phyloP scores from a whole-genome alignment of 306 rosid species.

The Purshia tridentata region DNA sequence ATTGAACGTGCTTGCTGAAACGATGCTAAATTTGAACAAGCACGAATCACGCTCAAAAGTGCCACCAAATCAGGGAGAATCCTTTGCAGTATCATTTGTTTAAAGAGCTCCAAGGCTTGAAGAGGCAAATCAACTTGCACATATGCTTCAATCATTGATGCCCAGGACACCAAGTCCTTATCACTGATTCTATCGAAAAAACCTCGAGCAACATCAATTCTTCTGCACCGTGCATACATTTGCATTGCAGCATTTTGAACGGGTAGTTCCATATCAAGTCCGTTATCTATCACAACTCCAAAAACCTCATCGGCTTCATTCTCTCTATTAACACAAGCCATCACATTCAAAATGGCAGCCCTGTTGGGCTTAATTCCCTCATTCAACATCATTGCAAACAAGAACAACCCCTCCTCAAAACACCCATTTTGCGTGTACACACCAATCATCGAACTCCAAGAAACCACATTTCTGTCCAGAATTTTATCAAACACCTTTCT shows the following conservation, averaged over 20 bases:
- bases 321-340: slow-evolving; percentile 37
- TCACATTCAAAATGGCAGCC: slow-evolving; percentile 36
- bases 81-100: slow-evolving; percentile 23
- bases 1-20: slow-evolving; percentile 36
- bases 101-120: slow-evolving; percentile 38
- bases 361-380: slow-evolving; percentile 30
- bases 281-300: slow-evolving; percentile 14
- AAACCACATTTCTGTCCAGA: slow-evolving; percentile 32
- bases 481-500: slow-evolving; percentile 35
- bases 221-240: slow-evolving; percentile 48
- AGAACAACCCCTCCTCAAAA: slow-evolving; percentile 13
- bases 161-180: slow-evolving; percentile 48
- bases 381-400: slow-evolving; percentile 35
- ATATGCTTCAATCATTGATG: slow-evolving; percentile 48
- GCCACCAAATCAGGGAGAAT: slow-evolving; percentile 35
- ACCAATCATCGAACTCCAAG: slow-evolving; percentile 52
- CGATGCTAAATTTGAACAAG: slow-evolving; percentile 44
- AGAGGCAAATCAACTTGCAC: slow-evolving; percentile 32
- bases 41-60: slow-evolving; percentile 31
- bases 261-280: slow-evolving; percentile 24
- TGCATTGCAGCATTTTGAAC: slow-evolving; percentile 40
- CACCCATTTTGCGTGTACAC: slow-evolving; percentile 29
- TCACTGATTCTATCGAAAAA: slow-evolving; percentile 36
- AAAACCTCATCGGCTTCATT: slow-evolving; percentile 33
- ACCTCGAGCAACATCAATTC: slow-evolving; percentile 30